These are phyloP conservation scores for Symbiodinium pilosum DNA, from an alignment of 73 alveolate genomes.

Conservation along the genomic window DNA sequence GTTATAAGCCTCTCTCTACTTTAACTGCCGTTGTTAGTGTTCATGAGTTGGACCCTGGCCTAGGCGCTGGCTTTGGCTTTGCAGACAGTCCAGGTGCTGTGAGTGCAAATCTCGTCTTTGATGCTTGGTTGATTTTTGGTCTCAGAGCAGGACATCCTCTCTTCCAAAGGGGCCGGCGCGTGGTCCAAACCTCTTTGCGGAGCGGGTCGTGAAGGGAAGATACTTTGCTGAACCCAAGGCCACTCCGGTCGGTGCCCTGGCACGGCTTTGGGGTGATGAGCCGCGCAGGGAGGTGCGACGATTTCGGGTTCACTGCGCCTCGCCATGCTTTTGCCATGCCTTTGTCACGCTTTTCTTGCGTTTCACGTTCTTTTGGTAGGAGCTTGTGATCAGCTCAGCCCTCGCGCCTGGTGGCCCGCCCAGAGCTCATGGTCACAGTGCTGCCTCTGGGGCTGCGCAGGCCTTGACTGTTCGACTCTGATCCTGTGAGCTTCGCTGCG, in stretches of 20 bases:
- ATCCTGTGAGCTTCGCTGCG: too few relatives aligned
- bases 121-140: neutral
- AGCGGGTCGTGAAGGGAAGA: neutral
- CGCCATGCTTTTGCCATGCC: too few relatives aligned
- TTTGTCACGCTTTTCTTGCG: neutral
- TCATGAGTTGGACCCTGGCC: too few relatives aligned
- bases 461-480: too few relatives aligned
- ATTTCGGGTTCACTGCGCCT: neutral
- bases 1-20: too few relatives aligned
- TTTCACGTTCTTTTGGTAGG: neutral
- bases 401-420: neutral
- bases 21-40: too few relatives aligned
- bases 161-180: constrained; percentile 16
- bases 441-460: too few relatives aligned
- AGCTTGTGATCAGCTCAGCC: neutral
- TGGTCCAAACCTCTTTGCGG: neutral
- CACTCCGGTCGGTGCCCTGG: neutral
- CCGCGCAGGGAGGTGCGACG: neutral
- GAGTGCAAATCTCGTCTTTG: neutral
- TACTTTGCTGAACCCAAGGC: neutral
- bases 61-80: too few relatives aligned
- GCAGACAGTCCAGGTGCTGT: neutral
- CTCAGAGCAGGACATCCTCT: neutral
- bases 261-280: constrained; percentile 4
- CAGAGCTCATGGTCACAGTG: neutral